phyloP scores from a whole-genome alignment of 768 basidiomycete genomes.

The Amanita muscaria region DNA sequence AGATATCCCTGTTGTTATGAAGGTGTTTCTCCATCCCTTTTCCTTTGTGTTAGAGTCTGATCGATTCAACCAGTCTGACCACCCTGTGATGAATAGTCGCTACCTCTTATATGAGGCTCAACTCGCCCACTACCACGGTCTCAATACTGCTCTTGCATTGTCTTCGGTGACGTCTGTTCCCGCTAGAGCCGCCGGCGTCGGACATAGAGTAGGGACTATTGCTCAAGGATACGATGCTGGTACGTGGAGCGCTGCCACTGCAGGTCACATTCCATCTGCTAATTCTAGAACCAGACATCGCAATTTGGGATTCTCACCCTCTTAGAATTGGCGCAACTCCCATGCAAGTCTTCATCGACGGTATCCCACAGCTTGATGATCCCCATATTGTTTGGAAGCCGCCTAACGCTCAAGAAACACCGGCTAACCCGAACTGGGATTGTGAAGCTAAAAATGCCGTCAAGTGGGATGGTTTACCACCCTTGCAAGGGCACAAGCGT shows the following conservation, averaged over 20 bases:
- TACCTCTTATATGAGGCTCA: conserved; percentile 66
- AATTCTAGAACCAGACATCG: conserved; percentile 28
- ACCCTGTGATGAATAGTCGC: conserved; percentile 51
- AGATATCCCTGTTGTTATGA: conserved; percentile 64
- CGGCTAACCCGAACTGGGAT: conserved; percentile 49
- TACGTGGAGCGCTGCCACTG: conserved; percentile 5
- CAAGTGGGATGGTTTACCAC: conserved; percentile 60
- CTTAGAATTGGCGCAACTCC: conserved; percentile 75
- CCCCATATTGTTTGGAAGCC: conserved; percentile 37
- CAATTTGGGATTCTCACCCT: conserved; percentile 71
- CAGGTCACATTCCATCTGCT: conserved; percentile 4
- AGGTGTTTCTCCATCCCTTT: conserved; percentile 29
- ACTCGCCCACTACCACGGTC: conserved; percentile 58
- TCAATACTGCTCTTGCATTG: conserved; percentile 48
- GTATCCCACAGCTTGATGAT: conserved; percentile 50
- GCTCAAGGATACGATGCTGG: conserved; percentile 65
- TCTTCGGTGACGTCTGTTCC: conserved; percentile 57
- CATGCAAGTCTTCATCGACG: conserved; percentile 75
- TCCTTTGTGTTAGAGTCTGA: neutral
- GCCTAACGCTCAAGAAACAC: conserved; percentile 37
- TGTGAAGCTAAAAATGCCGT: conserved; percentile 50
- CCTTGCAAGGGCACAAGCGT: conserved; percentile 31
- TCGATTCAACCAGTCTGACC: conserved; percentile 35
- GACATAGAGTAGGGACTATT: conserved; percentile 60
- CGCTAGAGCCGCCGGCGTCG: conserved; percentile 54